Evolutionary conservation across 768 basidiomycete species (phyloP), one percentile per base, ranked within the genome.

Genomic region (Mycena belliarum): DNA sequence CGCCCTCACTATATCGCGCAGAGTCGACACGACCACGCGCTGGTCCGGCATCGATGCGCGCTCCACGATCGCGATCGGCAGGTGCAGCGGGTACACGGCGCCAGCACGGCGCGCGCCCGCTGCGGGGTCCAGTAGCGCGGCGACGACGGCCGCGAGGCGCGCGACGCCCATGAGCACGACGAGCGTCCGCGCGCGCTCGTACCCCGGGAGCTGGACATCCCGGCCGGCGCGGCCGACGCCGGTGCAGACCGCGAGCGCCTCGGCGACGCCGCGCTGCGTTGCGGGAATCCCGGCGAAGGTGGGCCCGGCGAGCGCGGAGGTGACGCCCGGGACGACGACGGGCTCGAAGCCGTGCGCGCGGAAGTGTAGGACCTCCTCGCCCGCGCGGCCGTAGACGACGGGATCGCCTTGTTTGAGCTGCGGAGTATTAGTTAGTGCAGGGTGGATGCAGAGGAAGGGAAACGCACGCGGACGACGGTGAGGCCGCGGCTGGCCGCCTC

Each of bases 351-450:
- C 95, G 45, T 87, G 86, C 45, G 84, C 73, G 14, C 95, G 86
- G 82, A 98, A 96, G 75, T 89, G 93, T 21, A 96, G 79, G 1
- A 98, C 85, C 73, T 99, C 97, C 69, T 98, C 96, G 28, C 95
- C 95, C 0, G 89, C 89, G 23, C 97, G 87, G 4, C 93, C 97
- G 68, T 97, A 99, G 0, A 99, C 85, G 16, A 89, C 87, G 12
- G 97, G 97, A 69, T 99, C 97, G 14, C 97, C 97, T 79, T 98
- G 97, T 75, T 99, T 98, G 18, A 99, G 79, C 91, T 93, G 48
- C 8, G 11, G n/a, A 56, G 40, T 37, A 41, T 32, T 32, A 32
- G 29, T 49, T 14, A 49, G 32, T 25, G 49, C 52, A 49, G 51
- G 15, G 29, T 3, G n/a, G 35, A 42, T 49, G 23, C 6, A 32